These are phyloP conservation scores for Hymenoscyphus fraxineus DNA, from an alignment of 2,329 filamentous ascomycete species.

Conservation along the genomic window DNA sequence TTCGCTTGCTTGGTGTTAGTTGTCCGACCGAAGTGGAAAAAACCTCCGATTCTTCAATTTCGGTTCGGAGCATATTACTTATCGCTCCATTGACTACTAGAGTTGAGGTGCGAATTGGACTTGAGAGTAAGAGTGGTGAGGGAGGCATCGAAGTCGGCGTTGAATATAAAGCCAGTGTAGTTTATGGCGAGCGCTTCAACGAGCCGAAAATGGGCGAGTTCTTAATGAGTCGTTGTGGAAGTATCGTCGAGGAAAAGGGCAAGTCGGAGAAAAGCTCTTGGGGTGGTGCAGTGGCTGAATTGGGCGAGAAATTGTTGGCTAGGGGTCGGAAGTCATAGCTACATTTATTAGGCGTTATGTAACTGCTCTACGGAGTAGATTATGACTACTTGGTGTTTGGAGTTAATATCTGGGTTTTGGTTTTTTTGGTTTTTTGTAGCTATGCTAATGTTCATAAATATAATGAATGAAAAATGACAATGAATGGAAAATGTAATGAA, in stretches of 20 bases:
- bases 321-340: slow-evolving; percentile 47
- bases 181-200: slow-evolving; percentile 78
- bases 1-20: slow-evolving; percentile 57
- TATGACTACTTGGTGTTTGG: too few relatives aligned
- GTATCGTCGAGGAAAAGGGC: slow-evolving; percentile 29
- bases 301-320: slow-evolving; percentile 53
- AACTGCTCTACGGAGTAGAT: too few relatives aligned
- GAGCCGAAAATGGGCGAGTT: slow-evolving; percentile 72
- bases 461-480: too few relatives aligned
- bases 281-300: slow-evolving; percentile 53
- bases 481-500: too few relatives aligned
- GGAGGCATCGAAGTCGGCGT: slow-evolving; percentile 54
- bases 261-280: slow-evolving; percentile 44
- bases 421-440: too few relatives aligned
- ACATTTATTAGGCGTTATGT: not conserved
- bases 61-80: slow-evolving; percentile 58
- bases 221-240: slow-evolving; percentile 51
- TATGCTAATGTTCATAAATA: too few relatives aligned
- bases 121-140: slow-evolving; percentile 45
- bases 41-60: slow-evolving; percentile 61
- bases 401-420: too few relatives aligned
- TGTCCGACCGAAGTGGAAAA: slow-evolving; percentile 63
- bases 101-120: slow-evolving; percentile 57
- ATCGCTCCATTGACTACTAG: slow-evolving; percentile 64
- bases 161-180: slow-evolving; percentile 53